A percentile compares a stretch with the other conserved stretches of the same genome.
phyloP scores from a whole-genome alignment of 352 stramenopile genomes.

The Phytophthora pisi region DNA sequence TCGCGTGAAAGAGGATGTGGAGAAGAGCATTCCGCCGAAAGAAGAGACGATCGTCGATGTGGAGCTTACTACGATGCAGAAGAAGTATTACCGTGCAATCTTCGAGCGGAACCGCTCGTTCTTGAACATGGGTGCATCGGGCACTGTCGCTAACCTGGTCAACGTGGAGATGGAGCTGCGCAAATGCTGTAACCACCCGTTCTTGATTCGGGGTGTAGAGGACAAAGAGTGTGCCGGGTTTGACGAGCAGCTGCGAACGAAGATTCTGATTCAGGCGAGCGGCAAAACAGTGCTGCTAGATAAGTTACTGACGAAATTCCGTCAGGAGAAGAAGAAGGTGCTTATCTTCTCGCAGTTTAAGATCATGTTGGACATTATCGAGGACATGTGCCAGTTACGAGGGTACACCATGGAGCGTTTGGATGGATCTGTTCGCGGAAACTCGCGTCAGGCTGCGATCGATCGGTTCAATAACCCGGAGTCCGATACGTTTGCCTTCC shows the following conservation, averaged over 20 bases:
- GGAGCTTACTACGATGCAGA: slow-evolving; percentile 99
- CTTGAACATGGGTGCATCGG: slow-evolving; percentile 85
- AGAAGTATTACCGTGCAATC: slow-evolving; percentile 96
- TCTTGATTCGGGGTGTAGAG: slow-evolving; percentile 98
- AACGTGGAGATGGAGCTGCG: slow-evolving; percentile 99
- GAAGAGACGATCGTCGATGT: slow-evolving; percentile 99
- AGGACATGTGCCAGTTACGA: slow-evolving; percentile 84
- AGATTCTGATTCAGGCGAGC: slow-evolving; percentile 85
- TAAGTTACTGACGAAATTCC: slow-evolving; percentile 98
- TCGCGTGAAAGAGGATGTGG: slow-evolving; percentile 99
- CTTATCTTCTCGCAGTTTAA: slow-evolving; percentile 99
- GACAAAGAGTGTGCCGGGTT: slow-evolving; percentile 94
- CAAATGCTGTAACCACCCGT: slow-evolving; percentile 99
- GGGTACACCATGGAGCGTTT: slow-evolving; percentile 94
- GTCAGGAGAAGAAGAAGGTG: slow-evolving; percentile 97
- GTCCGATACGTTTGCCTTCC: slow-evolving; percentile 97
- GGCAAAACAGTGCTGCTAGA: slow-evolving; percentile 99
- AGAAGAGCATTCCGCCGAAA: slow-evolving; percentile 98
- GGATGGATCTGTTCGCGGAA: slow-evolving; percentile 96
- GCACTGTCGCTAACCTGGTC: slow-evolving; percentile 96
- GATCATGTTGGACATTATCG: slow-evolving; percentile 98
- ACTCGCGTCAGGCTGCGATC: slow-evolving; percentile 98
- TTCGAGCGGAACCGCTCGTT: slow-evolving; percentile 98
- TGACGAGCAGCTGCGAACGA: slow-evolving; percentile 72
- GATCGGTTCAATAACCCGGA: slow-evolving; percentile 97